Conservation (phyloP, 805 yeast genomes). For the Starmera caribaea region DNA sequence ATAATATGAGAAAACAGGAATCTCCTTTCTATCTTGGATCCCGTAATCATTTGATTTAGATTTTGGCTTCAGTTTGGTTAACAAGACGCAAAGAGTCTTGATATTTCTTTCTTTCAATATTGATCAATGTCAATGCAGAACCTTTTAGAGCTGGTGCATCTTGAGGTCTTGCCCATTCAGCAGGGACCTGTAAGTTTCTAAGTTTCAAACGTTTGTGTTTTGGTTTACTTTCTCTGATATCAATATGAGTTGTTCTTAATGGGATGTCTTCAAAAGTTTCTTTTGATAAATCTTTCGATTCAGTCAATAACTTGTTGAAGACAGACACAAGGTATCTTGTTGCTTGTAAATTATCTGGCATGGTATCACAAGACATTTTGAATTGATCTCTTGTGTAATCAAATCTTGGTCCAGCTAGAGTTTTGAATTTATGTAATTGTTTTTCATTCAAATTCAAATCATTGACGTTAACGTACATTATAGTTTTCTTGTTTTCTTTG, state of each 20-base stretch:
- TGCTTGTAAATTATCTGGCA: slow-evolving; percentile 77
- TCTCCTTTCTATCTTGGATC: no score
- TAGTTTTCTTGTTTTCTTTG: slow-evolving; percentile 56
- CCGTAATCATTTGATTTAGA: no score
- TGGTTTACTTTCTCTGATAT: slow-evolving; percentile 30
- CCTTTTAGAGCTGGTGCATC: slow-evolving; percentile 41
- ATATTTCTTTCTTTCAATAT: not conserved
- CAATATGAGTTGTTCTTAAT: slow-evolving; percentile 63
- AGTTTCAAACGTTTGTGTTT: slow-evolving; percentile 30
- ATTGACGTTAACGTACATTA: slow-evolving; percentile 39
- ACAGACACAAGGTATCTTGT: slow-evolving; percentile 61
- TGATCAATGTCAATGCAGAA: not conserved
- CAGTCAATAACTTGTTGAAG: slow-evolving; percentile 49
- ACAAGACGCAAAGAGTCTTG: not conserved
- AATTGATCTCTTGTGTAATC: slow-evolving; percentile 50
- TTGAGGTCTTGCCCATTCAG: slow-evolving; percentile 68
- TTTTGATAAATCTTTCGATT: slow-evolving; percentile 48
- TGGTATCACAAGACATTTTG: slow-evolving; percentile 55
- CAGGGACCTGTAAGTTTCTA: slow-evolving; percentile 50
- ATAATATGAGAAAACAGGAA: no score
- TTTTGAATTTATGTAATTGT: slow-evolving; percentile 64
- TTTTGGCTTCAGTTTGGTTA: no score
- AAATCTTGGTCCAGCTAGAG: slow-evolving; percentile 73
- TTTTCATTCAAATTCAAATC: slow-evolving; percentile 42
- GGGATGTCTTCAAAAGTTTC: slow-evolving; percentile 73